These are phyloP conservation scores for Apiospora sp. DNA, from an alignment of 2,329 filamentous ascomycete species.

Conservation along the genomic window DNA sequence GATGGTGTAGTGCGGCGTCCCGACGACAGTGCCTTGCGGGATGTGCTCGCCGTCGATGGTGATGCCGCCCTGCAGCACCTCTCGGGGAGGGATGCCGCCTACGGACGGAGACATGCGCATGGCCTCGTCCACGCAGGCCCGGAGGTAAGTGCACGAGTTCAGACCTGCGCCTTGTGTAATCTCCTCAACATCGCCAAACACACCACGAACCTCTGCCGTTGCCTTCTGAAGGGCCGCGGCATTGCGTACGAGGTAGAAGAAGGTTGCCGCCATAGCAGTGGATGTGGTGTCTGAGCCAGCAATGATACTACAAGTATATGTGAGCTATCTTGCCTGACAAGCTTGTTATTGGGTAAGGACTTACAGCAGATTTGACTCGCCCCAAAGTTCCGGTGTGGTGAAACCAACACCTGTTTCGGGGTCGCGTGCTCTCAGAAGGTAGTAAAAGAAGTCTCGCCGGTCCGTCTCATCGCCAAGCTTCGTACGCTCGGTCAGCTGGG, in stretches of 20 bases:
- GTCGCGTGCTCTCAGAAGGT: constrained; percentile 75
- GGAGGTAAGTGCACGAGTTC: constrained; percentile 63
- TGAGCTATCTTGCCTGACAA: neutral
- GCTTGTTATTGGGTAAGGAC: constrained; percentile 32
- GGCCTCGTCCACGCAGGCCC: constrained; percentile 70
- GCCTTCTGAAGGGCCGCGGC: constrained; percentile 55
- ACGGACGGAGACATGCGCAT: constrained; percentile 70
- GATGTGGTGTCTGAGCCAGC: constrained; percentile 77
- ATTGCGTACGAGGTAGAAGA: constrained; percentile 69
- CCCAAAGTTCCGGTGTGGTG: constrained; percentile 72
- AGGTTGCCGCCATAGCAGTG: constrained; percentile 68
- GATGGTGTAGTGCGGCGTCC: constrained; percentile 72
- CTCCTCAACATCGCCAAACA: constrained; percentile 61
- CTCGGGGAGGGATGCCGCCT: constrained; percentile 66
- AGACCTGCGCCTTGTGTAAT: constrained; percentile 61
- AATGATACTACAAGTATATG: constrained; percentile 60
- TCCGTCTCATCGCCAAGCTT: constrained; percentile 71
- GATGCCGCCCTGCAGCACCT: constrained; percentile 63
- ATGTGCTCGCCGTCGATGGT: constrained; percentile 61
- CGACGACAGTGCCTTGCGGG: constrained; percentile 68
- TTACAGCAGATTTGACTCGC: constrained; percentile 72
- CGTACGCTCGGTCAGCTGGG: constrained; percentile 71
- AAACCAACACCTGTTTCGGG: constrained; percentile 75
- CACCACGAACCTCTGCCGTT: constrained; percentile 59
- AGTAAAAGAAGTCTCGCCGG: constrained; percentile 79